Percentiles rank a stretch among this genome's conserved stretches.
Conservation (phyloP, 495 filamentous ascomycete genomes). For the Penicillium nucicola region DNA sequence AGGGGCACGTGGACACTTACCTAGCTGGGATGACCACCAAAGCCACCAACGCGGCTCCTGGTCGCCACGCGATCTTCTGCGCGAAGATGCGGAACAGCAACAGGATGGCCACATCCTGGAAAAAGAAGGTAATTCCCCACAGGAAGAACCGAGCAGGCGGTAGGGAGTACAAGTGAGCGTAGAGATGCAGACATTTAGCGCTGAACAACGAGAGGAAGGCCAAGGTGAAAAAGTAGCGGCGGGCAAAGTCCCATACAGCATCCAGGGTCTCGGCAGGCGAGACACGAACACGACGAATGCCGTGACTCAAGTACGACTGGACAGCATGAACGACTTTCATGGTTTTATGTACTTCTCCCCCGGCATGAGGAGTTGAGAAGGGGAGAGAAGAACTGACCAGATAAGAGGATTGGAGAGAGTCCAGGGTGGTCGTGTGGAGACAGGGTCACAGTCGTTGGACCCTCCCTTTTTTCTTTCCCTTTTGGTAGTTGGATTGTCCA, state of each 20-base stretch:
- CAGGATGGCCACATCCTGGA: slow-evolving; percentile 36
- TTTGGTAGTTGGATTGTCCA: no score
- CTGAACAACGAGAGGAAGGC: slow-evolving; percentile 29
- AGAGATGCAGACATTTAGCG: slow-evolving; percentile 37
- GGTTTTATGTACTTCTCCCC: not conserved
- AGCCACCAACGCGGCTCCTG: slow-evolving; percentile 14
- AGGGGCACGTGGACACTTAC: slow-evolving; percentile 21
- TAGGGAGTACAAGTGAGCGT: slow-evolving; percentile 34
- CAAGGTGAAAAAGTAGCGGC: slow-evolving; percentile 38
- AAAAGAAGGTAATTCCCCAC: slow-evolving; percentile 39
- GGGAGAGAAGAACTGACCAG: not conserved
- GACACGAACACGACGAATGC: slow-evolving; percentile 9
- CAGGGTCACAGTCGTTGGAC: not conserved
- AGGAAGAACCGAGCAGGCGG: slow-evolving; percentile 26
- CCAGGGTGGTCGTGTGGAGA: not conserved
- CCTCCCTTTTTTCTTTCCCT: no score
- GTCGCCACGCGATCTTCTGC: slow-evolving; percentile 23
- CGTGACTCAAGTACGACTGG: slow-evolving; percentile 6
- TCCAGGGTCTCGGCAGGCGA: slow-evolving; percentile 26
- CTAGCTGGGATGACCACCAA: slow-evolving; percentile 32
- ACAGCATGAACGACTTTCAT: slow-evolving; percentile 16
- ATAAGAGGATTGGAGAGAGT: not conserved
- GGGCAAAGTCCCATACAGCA: slow-evolving; percentile 29
- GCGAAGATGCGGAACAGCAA: slow-evolving; percentile 28
- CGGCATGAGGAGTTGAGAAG: not conserved